phyloP scores from a whole-genome alignment of 495 filamentous ascomycete species.

The Trichoderma reesei region DNA sequence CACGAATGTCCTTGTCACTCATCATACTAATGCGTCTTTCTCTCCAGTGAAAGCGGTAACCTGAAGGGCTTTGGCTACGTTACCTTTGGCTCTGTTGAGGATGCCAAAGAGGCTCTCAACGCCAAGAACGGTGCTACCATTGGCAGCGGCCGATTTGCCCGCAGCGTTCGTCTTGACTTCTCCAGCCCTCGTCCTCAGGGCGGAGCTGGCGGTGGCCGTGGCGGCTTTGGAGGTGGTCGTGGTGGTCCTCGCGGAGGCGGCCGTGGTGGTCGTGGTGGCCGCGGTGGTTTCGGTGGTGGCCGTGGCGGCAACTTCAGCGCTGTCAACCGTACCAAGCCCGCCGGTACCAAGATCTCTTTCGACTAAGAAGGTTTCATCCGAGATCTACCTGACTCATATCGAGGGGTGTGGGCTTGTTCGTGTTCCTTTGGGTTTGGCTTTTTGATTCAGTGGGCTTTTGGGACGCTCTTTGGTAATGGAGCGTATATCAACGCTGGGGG shows the following conservation, averaged over 20 bases:
- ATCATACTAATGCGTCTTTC: slow-evolving; percentile 26
- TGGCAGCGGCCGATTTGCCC: slow-evolving; percentile 45
- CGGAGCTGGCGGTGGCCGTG: slow-evolving; percentile 38
- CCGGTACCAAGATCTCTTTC: slow-evolving; percentile 11
- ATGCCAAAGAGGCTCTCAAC: slow-evolving; percentile 68
- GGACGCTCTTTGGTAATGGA: neutral
- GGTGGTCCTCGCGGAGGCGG: slow-evolving; percentile 41
- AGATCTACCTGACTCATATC: neutral
- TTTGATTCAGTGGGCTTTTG: slow-evolving; percentile 10
- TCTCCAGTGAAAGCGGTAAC: slow-evolving; percentile 59
- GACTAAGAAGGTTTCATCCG: slow-evolving; percentile 3
- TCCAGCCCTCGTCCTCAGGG: slow-evolving; percentile 63
- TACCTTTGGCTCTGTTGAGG: slow-evolving; percentile 71
- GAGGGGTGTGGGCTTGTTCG: neutral
- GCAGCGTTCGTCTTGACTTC: slow-evolving; percentile 81
- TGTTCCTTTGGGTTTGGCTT: neutral
- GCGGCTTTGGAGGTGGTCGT: slow-evolving; percentile 36
- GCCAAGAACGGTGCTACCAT: slow-evolving; percentile 67
- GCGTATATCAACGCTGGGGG: slow-evolving; percentile 1
- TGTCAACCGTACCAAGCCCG: neutral
- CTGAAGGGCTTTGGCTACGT: slow-evolving; percentile 96
- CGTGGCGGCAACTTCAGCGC: slow-evolving; percentile 34
- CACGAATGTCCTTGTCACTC: neutral
- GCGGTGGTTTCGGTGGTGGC: slow-evolving; percentile 41
- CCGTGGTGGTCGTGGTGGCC: slow-evolving; percentile 43